These are phyloP conservation scores for Sphagnum tenellum DNA, from an alignment of 225 moss, liverwort and hornwort species.

Conservation along the genomic window DNA sequence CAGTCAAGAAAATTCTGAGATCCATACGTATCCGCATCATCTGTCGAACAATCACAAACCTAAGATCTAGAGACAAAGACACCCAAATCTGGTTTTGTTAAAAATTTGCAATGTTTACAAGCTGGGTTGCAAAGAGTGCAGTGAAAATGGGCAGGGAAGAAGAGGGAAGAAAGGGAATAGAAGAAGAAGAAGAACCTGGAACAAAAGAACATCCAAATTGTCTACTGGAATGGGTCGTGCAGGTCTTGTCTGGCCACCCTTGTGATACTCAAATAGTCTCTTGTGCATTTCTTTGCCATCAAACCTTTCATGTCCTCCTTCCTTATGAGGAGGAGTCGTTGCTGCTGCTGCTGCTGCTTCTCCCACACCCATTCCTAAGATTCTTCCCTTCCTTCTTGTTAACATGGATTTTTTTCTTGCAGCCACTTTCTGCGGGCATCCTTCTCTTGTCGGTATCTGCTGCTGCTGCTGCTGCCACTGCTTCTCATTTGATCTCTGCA, in stretches of 20 bases:
- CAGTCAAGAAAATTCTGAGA: too few species aligned
- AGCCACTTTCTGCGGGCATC: too few species aligned
- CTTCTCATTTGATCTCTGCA: too few species aligned
- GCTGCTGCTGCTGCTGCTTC: too few species aligned
- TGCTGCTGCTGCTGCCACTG: too few species aligned
- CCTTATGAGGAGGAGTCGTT: too few species aligned
- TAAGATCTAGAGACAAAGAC: background rate
- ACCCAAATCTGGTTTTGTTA: background rate
- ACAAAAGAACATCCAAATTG: constrained; percentile 17
- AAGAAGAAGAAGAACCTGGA: constrained; percentile 14
- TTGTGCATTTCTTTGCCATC: constrained; percentile 32
- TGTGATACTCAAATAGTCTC: constrained; percentile 28
- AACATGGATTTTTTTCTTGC: too few species aligned
- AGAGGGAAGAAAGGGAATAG: background rate
- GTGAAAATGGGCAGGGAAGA: background rate
- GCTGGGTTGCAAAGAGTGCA: background rate
- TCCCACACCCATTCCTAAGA: too few species aligned
- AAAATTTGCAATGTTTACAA: background rate
- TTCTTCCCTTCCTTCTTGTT: too few species aligned
- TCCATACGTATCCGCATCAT: too few species aligned
- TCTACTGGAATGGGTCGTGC: constrained; percentile 11
- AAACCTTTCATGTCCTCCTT: constrained; percentile 7
- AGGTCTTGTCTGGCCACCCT: constrained; percentile 21
- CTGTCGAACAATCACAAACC: too few species aligned
- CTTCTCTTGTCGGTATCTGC: too few species aligned